Conservation (phyloP, 805 yeast genomes). For the Vanderwaltozyma yarrowii region DNA sequence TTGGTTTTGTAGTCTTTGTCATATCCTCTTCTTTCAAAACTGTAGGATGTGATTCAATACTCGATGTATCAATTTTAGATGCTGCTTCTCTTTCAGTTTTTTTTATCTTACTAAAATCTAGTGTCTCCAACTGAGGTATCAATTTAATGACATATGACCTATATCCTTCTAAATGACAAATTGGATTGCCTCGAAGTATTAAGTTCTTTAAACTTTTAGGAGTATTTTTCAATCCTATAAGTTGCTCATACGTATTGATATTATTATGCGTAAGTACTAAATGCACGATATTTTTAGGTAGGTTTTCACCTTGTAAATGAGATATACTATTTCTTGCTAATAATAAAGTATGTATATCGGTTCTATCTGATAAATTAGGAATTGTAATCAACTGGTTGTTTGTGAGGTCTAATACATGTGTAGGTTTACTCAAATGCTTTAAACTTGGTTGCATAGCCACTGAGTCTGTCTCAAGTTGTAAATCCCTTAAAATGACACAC, state of each 20-base stretch:
- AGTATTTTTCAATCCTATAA: constrained; percentile 32
- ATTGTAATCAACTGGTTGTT: constrained; percentile 59
- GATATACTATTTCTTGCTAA: constrained; percentile 52
- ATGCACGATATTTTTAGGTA: constrained; percentile 32
- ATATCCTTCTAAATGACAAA: constrained; percentile 42
- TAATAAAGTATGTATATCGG: constrained; percentile 41
- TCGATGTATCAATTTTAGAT: constrained; percentile 8
- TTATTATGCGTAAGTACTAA: constrained; percentile 43
- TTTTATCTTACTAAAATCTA: constrained; percentile 62
- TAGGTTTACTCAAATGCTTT: constrained; percentile 33
- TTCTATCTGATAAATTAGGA: constrained; percentile 36
- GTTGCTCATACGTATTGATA: constrained; percentile 39
- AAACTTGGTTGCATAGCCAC: constrained; percentile 34
- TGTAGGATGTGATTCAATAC: neutral
- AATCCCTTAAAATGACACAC: constrained; percentile 20
- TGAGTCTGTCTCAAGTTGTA: constrained; percentile 33
- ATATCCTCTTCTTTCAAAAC: no score
- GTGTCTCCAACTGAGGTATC: constrained; percentile 48
- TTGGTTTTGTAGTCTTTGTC: no score
- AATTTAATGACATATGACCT: constrained; percentile 50
- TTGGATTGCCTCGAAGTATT: constrained; percentile 48
- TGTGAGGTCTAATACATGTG: constrained; percentile 60
- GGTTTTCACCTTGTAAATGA: constrained; percentile 30
- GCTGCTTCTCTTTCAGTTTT: constrained; percentile 42
- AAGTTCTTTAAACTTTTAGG: constrained; percentile 39